A percentile compares a stretch with the other conserved stretches of the same genome.
Conservation (phyloP, 208 protist genomes). For the Crithidia sp. region DNA sequence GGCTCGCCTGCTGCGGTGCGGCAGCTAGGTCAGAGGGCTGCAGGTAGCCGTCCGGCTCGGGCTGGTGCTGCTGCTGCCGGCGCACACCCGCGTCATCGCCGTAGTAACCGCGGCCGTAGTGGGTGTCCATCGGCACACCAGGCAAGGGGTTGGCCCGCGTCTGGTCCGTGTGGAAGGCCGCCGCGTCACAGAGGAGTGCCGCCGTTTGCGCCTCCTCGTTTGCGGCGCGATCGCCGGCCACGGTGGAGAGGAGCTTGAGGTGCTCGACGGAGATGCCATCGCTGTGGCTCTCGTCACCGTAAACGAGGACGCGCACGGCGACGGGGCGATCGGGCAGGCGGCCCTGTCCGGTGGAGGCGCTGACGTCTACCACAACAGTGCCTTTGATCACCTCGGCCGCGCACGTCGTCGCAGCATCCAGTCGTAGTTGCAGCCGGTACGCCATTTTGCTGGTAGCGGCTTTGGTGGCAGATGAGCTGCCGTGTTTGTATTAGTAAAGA, state of each 20-base stretch:
- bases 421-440: slow-evolving; percentile 8
- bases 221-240: neutral
- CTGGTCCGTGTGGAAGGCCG: slow-evolving; percentile 2
- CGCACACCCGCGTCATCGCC: neutral
- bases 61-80: neutral
- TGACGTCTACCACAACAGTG: slow-evolving; percentile 1
- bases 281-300: slow-evolving; percentile 7
- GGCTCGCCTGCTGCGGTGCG: neutral
- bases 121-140: neutral
- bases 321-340: neutral
- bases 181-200: neutral
- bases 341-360: neutral
- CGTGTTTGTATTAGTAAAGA: no score
- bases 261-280: neutral
- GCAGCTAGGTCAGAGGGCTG: neutral
- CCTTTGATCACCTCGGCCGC: slow-evolving; percentile 6
- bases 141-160: slow-evolving; percentile 6
- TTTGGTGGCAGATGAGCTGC: no score
- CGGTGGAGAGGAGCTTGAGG: neutral
- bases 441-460: neutral
- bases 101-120: neutral
- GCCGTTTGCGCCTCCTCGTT: neutral
- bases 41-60: neutral
- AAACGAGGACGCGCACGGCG: slow-evolving; percentile 15
- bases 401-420: neutral